Evolutionary conservation across 805 yeast species (phyloP).

Genomic region (Henningerozyma blattae): DNA sequence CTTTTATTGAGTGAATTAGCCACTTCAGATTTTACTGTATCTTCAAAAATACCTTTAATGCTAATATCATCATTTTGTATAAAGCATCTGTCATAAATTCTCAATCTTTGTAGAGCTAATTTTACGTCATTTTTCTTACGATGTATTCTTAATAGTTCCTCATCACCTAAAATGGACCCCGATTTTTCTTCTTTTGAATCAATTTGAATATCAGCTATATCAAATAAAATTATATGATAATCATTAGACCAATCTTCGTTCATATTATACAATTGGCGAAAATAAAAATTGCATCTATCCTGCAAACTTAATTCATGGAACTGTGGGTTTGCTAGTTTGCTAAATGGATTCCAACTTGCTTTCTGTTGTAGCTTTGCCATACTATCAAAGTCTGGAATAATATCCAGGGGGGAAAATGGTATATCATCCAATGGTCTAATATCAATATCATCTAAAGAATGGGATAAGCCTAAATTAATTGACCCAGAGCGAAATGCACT

Average conservation of each 20-base stretch:
- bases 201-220: slow-evolving; percentile 6
- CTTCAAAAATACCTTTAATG: not conserved
- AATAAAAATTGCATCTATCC: slow-evolving; percentile 9
- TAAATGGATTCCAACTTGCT: slow-evolving; percentile 1
- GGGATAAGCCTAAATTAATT: not conserved
- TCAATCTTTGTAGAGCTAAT: slow-evolving; percentile 6
- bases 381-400: slow-evolving; percentile 6
- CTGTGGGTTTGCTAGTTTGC: slow-evolving; percentile 1
- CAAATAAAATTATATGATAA: slow-evolving; percentile 3
- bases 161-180: slow-evolving; percentile 1
- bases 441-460: not conserved
- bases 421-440: slow-evolving; percentile 1
- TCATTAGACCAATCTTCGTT: slow-evolving; percentile 11
- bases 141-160: slow-evolving; percentile 2
- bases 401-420: slow-evolving; percentile 11
- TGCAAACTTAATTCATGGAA: slow-evolving; percentile 5
- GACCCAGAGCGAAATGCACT: too few species aligned
- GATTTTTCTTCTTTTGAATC: not conserved
- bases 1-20: not conserved
- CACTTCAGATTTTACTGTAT: not conserved
- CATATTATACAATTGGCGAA: slow-evolving; percentile 9
- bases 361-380: slow-evolving; percentile 2
- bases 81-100: slow-evolving; percentile 14
- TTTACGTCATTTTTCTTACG: slow-evolving; percentile 2
- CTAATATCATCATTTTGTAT: slow-evolving; percentile 1